These are phyloP conservation scores for Aspergillus neotritici DNA, from an alignment of 2,329 filamentous ascomycete genomes.

Conservation along the genomic window DNA sequence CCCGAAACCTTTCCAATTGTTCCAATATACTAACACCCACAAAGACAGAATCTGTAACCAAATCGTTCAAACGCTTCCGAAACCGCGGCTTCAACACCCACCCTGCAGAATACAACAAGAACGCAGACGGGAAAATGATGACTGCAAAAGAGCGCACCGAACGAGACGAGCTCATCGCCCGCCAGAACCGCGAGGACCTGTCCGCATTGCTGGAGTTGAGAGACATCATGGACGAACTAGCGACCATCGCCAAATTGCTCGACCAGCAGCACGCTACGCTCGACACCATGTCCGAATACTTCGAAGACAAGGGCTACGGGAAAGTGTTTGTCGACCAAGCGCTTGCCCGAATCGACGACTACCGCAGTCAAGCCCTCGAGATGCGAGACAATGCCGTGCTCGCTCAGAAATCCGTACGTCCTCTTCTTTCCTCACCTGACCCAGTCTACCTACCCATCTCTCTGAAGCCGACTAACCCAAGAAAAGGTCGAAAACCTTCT, in stretches of 20 bases:
- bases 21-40: background rate
- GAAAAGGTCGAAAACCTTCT: constrained; percentile 57
- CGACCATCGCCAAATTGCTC: constrained; percentile 53
- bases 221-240: constrained; percentile 60
- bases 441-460: background rate
- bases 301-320: constrained; percentile 36
- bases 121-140: constrained; percentile 25
- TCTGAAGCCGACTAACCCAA: constrained; percentile 5
- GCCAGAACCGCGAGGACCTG: constrained; percentile 58
- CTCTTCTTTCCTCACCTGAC: too few relatives aligned
- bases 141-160: constrained; percentile 34
- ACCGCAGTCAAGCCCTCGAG: constrained; percentile 49
- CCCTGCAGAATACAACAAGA: constrained; percentile 27
- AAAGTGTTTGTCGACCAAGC: constrained; percentile 51
- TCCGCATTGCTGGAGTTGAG: constrained; percentile 58
- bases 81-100: constrained; percentile 51
- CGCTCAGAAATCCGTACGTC: constrained; percentile 53
- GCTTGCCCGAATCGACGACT: constrained; percentile 50
- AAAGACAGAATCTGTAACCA: constrained; percentile 58
- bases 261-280: constrained; percentile 52
- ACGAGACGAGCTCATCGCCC: constrained; percentile 46
- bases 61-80: constrained; percentile 57
- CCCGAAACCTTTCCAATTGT: rapidly evolving
- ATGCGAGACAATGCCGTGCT: constrained; percentile 55
- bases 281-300: constrained; percentile 33